Base-by-base conservation (phyloP, 768 basidiomycete species). In the Agaricus blazei region DNA sequence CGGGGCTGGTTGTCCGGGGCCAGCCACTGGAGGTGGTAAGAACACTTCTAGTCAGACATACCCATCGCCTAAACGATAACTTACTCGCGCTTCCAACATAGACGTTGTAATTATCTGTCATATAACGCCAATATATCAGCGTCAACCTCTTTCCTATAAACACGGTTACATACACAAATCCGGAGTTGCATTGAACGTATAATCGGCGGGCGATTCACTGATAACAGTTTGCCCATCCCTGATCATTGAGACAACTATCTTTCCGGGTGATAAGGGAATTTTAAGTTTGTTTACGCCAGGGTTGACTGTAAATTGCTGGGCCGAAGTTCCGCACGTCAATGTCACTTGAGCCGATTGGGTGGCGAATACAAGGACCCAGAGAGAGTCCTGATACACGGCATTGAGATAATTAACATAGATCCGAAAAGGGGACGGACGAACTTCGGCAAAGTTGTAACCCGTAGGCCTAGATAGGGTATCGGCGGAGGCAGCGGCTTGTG, bases 331-430 rank as follows among this genome's bases (percentile, higher is more conserved):
- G 38, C 69, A 67, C 24, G 72, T 72, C 45, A 89, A 72, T 12
- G 75, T 78, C 48, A 88, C 81, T 12, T 72, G 75, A 46, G 77
- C 77, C 14, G 77, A 67, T 3, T 73, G 72, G 4, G 77, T 80
- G 29, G 82, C 72, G 63, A 87, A 80, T 1, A 83, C 85, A 19
- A 80, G 79, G 0, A 79, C 86, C 81, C 83, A 91, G 57, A 90
- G 75, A 14, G 75, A 77, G 63, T 87, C 83, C 72, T 82, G 36
- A 6, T 29, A 12, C 27, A 12, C 27, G 44, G 3, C 9, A 28
- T 23, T 49, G 38, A 45, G 24, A 24, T 38, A 7, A 11, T 26
- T 4, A 42, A 49, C 6, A 9, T 19, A 28, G 1, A 24, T n/a
- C 6, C 40, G n/a, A 19, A 19, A 24, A n/a, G 14, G 11, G 24